phyloP scores from a whole-genome alignment of 2,329 filamentous ascomycete genomes.

The Penicillium sp. region DNA sequence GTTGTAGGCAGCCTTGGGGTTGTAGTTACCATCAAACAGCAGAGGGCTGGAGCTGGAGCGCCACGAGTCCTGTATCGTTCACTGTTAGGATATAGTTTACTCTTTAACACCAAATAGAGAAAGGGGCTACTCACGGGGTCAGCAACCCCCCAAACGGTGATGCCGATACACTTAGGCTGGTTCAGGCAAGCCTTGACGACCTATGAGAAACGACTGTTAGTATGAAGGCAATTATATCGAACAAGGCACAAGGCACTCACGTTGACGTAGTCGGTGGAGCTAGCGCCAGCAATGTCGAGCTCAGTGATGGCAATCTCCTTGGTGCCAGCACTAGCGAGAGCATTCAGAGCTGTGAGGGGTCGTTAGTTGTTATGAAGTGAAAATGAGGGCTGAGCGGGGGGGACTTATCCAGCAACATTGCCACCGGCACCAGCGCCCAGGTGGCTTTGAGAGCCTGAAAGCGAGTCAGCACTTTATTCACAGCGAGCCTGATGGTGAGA shows the following conservation, averaged over 20 bases:
- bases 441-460: background rate
- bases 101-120: background rate
- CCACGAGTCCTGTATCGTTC: conserved; percentile 41
- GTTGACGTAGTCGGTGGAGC: conserved; percentile 59
- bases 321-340: conserved; percentile 53
- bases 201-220: conserved; percentile 8
- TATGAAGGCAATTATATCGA: background rate
- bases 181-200: conserved; percentile 59
- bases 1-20: conserved; percentile 46
- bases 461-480: background rate
- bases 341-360: conserved; percentile 51
- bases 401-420: background rate
- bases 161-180: conserved; percentile 62
- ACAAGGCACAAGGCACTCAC: conserved; percentile 21
- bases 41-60: conserved; percentile 39
- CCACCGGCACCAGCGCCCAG: background rate
- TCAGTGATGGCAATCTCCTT: conserved; percentile 66
- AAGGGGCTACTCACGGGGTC: conserved; percentile 32
- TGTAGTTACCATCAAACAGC: conserved; percentile 45
- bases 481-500: conserved; percentile 29
- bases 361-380: conserved; percentile 11
- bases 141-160: conserved; percentile 62
- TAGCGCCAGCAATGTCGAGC: conserved; percentile 64
- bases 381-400: background rate
- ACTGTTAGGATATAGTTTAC: background rate